A percentile compares a stretch with the other conserved stretches of the same genome.
Evolutionary conservation across 176 grass and related monocot genomes (phyloP).

Genomic region (Ensete glaucum): DNA sequence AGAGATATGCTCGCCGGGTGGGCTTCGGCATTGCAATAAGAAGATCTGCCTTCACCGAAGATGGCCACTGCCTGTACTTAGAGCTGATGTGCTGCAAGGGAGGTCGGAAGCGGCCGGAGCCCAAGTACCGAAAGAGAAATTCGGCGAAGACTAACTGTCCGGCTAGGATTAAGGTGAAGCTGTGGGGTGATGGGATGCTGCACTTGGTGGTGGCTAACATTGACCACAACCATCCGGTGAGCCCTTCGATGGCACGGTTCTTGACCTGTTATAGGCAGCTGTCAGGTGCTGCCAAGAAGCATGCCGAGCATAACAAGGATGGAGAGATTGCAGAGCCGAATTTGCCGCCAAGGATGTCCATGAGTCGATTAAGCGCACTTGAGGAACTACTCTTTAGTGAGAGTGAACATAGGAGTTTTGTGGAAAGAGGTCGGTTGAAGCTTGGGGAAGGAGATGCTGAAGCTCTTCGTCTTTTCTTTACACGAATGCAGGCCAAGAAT

Average conservation of each 20-base stretch:
- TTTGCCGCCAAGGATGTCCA: conserved; percentile 59
- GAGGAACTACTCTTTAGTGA: conserved; percentile 82
- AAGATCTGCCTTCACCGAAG: conserved; percentile 83
- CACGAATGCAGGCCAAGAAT: conserved; percentile 93
- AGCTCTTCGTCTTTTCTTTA: conserved; percentile 78
- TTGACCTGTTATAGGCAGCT: conserved; percentile 77
- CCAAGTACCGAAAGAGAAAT: conserved; percentile 74
- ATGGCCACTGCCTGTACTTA: conserved; percentile 76
- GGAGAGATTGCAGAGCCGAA: conserved; percentile 47
- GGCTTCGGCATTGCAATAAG: conserved; percentile 87
- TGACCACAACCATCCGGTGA: conserved; percentile 92
- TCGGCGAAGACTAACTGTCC: conserved; percentile 89
- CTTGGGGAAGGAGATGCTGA: conserved; percentile 77
- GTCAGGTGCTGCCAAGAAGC: conserved; percentile 58
- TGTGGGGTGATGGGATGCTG: conserved; percentile 85
- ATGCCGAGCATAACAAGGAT: conserved; percentile 35
- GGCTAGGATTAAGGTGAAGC: conserved; percentile 78
- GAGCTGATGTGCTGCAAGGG: conserved; percentile 97
- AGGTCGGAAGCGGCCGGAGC: conserved; percentile 63
- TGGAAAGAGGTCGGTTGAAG: conserved; percentile 62
- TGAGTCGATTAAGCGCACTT: conserved; percentile 58
- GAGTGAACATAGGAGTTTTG: conserved; percentile 54
- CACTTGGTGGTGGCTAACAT: conserved; percentile 80
- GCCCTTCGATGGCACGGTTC: conserved; percentile 87
- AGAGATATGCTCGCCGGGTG: conserved; percentile 64